Evolutionary conservation across 1,284 basidiomycete genomes (phyloP), one percentile per base, ranked within the genome.

Genomic region (Irpex sp.): DNA sequence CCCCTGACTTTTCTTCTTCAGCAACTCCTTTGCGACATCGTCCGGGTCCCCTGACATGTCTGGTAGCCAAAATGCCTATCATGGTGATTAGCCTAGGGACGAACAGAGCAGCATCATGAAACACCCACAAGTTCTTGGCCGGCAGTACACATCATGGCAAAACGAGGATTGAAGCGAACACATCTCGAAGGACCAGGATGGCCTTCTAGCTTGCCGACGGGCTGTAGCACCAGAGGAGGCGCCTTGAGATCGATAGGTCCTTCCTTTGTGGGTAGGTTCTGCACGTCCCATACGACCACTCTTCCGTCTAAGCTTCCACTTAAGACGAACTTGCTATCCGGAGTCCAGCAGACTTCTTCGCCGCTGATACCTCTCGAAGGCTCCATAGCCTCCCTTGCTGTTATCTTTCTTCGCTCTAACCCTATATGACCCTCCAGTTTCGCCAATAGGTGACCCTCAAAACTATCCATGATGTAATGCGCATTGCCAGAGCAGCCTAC

Each of bases 401-500:
- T 81, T 58, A 84, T 73, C 51, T 81, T 69, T 26, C 68, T 62
- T 8, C 89, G 82, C 75, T 94, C 94, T 19, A 97, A 75, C 0
- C 93, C 94, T 5, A 82, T 75, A 70, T 93, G 91, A 0, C 96
- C 93, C 71, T 92, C 91, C 13, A 98, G 79, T 70, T 95, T 91
- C 4, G 89, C 92, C 5, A 97, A 78, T 4, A 96, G 78, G 66
- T 85, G 82, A 0, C 96, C 92, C 63, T 93, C 89, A 73, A 91
- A 97, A 0, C 94, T 89, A 72, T 98, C 94, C 64, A 97, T 71
- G 59, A 99, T 82, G 72, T 98, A 99, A 76, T 99, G 97, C 2
- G 91, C 91, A 71, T 93, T 87, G 2, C 93, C 92, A 1, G 94
- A 93, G 62, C 97, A 98, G 48, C 97, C 97, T 15, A 97, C 88